Evolutionary conservation across 192 early-diverging fungal genomes (phyloP).

Genomic region (Diversispora eburnea): DNA sequence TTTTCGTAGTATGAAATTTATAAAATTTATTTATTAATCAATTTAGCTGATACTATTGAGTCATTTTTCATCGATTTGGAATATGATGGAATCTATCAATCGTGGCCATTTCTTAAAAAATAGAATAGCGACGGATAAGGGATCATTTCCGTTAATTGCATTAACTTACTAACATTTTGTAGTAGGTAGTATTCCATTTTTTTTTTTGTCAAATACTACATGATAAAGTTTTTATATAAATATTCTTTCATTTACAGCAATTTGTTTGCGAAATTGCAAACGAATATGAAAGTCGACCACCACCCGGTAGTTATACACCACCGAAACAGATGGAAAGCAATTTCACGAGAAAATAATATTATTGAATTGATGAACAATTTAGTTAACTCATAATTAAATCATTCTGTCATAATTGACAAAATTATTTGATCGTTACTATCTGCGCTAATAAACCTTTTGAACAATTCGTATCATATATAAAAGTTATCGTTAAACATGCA

Average conservation of each 20-base stretch:
- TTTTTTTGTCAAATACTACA: not conserved
- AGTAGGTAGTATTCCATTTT: slow-evolving; percentile 4
- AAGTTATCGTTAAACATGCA: too few species aligned
- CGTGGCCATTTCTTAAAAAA: slow-evolving; percentile 13
- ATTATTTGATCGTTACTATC: too few species aligned
- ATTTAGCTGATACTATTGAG: slow-evolving; percentile 1
- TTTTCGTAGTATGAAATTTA: slow-evolving; percentile 6
- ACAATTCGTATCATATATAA: too few species aligned
- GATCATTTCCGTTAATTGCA: slow-evolving; percentile 12
- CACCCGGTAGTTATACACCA: not conserved
- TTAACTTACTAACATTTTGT: slow-evolving; percentile 9
- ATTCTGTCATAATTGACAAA: too few species aligned
- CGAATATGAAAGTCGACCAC: slow-evolving; percentile 11
- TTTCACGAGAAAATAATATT: not conserved
- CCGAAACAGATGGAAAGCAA: not conserved
- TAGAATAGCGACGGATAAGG: slow-evolving; percentile 3
- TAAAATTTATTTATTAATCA: slow-evolving; percentile 14
- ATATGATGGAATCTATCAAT: slow-evolving; percentile 2
- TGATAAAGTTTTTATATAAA: not conserved
- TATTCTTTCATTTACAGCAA: slow-evolving; percentile 7
- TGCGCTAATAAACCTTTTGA: too few species aligned
- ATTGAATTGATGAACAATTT: not conserved
- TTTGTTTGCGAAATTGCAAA: slow-evolving; percentile 9
- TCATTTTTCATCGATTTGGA: not conserved
- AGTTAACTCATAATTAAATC: too few species aligned